Evolutionary conservation across 345 rosid genomes (phyloP).

Genomic region (Turritis glabra): DNA sequence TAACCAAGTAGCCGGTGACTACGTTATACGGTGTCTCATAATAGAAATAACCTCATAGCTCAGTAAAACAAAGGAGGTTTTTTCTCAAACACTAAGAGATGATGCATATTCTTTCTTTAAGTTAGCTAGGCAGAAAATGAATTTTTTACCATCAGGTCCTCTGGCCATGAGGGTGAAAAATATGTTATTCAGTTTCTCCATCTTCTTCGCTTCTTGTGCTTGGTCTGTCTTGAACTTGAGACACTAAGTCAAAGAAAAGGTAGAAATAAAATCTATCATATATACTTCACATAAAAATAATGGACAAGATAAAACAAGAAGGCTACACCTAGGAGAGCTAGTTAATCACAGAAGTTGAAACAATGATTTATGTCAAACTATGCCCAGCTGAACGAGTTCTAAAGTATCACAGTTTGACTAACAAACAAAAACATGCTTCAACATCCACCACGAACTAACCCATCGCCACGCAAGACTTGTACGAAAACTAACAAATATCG

Average conservation of each 20-base stretch:
- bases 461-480: not conserved
- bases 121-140: constrained; percentile 1
- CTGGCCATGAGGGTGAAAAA: constrained; percentile 93
- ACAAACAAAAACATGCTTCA: constrained; percentile 20
- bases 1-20: too few relatives aligned
- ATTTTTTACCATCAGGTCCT: constrained; percentile 77
- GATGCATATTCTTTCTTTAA: not conserved
- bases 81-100: not conserved
- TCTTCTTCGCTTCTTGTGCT: constrained; percentile 96
- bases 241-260: constrained; percentile 48
- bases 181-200: constrained; percentile 94
- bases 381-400: not conserved
- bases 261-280: not conserved
- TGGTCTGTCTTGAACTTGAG: constrained; percentile 98
- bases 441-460: not conserved
- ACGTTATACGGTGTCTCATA: not conserved
- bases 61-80: not conserved
- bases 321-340: not conserved
- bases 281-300: not conserved
- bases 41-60: not conserved
- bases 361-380: not conserved
- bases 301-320: constrained; percentile 8
- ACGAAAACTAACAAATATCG: not conserved
- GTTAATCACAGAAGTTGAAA: not conserved
- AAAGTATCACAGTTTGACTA: not conserved